A percentile compares a stretch with the other conserved stretches of the same genome.
Evolutionary conservation across 2,329 filamentous ascomycete genomes (phyloP).

Genomic region (Colletotrichum trifolii): DNA sequence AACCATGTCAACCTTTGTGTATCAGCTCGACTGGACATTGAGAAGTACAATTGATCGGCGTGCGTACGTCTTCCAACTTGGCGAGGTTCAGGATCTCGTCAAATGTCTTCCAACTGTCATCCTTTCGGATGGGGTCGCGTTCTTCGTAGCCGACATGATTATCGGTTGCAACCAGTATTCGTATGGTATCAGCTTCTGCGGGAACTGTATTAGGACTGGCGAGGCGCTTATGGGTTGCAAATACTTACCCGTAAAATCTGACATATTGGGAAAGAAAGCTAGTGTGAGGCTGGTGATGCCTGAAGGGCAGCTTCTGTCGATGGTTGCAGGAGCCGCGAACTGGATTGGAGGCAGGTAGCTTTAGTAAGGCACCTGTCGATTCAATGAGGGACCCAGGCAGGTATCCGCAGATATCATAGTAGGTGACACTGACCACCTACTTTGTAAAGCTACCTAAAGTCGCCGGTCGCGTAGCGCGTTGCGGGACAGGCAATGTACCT

Average conservation of each 20-base stretch:
- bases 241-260: slow-evolving; percentile 30
- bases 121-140: slow-evolving; percentile 90
- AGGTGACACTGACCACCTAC: no score
- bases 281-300: neutral
- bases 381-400: no score
- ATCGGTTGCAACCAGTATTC: slow-evolving; percentile 92
- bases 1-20: slow-evolving; percentile 86
- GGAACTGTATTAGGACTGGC: neutral
- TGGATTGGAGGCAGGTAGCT: no score
- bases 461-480: slow-evolving; percentile 23
- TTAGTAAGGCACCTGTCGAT: neutral
- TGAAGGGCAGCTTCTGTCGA: neutral
- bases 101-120: slow-evolving; percentile 97
- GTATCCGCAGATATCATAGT: no score
- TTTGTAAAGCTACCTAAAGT: slow-evolving; percentile 3
- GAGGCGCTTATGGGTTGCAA: neutral
- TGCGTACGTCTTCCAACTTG: slow-evolving; percentile 77
- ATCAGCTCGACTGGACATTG: neutral
- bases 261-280: slow-evolving; percentile 15
- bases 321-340: neutral
- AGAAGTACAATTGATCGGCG: neutral
- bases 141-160: slow-evolving; percentile 98
- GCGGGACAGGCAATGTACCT: neutral
- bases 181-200: slow-evolving; percentile 82
- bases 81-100: slow-evolving; percentile 94